Base-by-base conservation (phyloP, 1,284 basidiomycete genomes). In the Hortiboletus rubellus region DNA sequence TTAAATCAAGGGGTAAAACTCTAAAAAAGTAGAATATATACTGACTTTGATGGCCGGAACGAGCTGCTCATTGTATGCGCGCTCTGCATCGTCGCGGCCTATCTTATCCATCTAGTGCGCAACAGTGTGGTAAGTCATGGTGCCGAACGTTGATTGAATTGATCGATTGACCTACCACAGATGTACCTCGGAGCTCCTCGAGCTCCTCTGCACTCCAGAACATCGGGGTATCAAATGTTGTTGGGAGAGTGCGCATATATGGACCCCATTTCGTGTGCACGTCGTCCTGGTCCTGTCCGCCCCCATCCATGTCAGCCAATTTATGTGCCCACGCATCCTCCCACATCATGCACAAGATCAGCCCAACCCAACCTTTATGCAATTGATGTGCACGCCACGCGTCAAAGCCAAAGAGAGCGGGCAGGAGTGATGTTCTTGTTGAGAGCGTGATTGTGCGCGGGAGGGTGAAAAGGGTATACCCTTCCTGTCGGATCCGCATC, bases 341-440 rank as follows among this genome's bases (percentile, higher is more conserved):
- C 89, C 91, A 98, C 91, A 98, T 94, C 87, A 98, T 91, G 62
- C 89, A 92, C 24, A 98, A 77, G 57, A 98, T 98, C 42, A 98
- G 77, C 1, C 91, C 90, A 2, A 83, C 77, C 96, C 96, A 98
- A 2, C 94, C 92, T 52, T 81, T 76, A 51, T 87, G 79, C 54
- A 95, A 72, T 24, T 74, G 71, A 57, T 76, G 72, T 48, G 70
- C 73, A 66, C 73, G 82, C 93, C 92, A 96, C 40, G 81, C 79
- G 7, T 77, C 75, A 5, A 71, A 57, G 12, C 86, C 85, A 50
- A 94, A 76, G 4, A 81, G 76, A 12, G 71, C 59, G 1, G 85
- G 85, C 2, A 97, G 79, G 0, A 74, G 62, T 1, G 89, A 93
- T 0, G 92, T 96, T 34, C 85, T 82, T 3, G 86, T 87, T 0